These are phyloP conservation scores for Coniella lustricola DNA, from an alignment of 2,329 filamentous ascomycete genomes.

Conservation along the genomic window DNA sequence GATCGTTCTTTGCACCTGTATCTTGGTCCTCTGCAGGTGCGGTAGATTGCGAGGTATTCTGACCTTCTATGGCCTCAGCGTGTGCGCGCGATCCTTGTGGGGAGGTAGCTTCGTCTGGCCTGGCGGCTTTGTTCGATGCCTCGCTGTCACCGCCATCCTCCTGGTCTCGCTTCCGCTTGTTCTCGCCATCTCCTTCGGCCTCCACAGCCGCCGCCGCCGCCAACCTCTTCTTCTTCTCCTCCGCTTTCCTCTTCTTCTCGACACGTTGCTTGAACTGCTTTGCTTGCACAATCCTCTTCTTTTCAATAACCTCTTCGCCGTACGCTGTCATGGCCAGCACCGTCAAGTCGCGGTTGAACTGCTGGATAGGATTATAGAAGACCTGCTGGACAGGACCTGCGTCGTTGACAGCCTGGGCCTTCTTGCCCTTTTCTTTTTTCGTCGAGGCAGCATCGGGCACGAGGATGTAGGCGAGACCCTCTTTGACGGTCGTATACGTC, in stretches of 20 bases:
- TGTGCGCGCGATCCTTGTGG: conserved; percentile 4
- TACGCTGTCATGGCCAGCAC: conserved; percentile 88
- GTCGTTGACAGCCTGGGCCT: conserved; percentile 31
- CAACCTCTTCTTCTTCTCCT: conserved; percentile 26
- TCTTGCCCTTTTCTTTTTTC: conserved; percentile 24
- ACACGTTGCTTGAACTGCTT: conserved; percentile 29
- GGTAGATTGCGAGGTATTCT: not conserved
- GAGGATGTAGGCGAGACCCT: conserved; percentile 51
- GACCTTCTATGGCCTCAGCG: not conserved
- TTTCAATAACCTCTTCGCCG: conserved; percentile 51
- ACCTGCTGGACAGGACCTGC: conserved; percentile 66
- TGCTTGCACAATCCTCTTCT: conserved; percentile 28
- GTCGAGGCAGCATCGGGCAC: conserved; percentile 37
- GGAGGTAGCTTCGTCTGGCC: not conserved
- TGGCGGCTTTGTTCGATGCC: conserved; percentile 6
- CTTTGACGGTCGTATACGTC: conserved; percentile 44
- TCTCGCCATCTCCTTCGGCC: conserved; percentile 22
- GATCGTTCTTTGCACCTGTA: conserved; percentile 16
- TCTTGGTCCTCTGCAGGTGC: not conserved
- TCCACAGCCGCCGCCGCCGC: not conserved
- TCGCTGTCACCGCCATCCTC: conserved; percentile 22
- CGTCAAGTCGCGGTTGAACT: conserved; percentile 95
- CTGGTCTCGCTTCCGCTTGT: conserved; percentile 36
- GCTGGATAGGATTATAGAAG: conserved; percentile 98
- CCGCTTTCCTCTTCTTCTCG: conserved; percentile 35